Base-by-base conservation (phyloP, 768 basidiomycete genomes). In the Tricholoma saponaceum region DNA sequence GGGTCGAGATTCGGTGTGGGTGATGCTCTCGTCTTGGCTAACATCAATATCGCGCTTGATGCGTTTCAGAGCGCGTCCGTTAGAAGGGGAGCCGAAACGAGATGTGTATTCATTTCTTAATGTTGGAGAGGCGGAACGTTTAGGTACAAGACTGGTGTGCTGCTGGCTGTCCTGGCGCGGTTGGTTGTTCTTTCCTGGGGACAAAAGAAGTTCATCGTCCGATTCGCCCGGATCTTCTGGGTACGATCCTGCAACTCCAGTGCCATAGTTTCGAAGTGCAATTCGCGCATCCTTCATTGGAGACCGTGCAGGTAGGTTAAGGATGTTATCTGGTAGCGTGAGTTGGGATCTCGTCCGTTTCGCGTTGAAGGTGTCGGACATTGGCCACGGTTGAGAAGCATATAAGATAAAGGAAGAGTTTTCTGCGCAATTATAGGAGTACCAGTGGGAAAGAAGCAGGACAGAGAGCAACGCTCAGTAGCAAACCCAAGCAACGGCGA, bases 341-440 rank as follows among this genome's bases (percentile, higher is more conserved):
- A 80, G 70, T 64, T 83, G 82, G 47, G 83, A 85, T 64, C 83
- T 76, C 16, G 81, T 84, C 61, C 73, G 73, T 67, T 71, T 74
- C 54, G 70, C 69, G 39, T 65, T 50, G 54, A 70, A 54, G 32
- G 66, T 5, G 53, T 68, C 64, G 35, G 69, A 35, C 70, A 72
- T 74, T 51, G 58, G 54, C 25, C 33, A 39, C 52, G 33, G 57
- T 58, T 37, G 12, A 54, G 18, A 30, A 50, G 52, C 44, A 37
- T 18, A 43, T 41, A 53, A 26, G 35, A 20, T 44, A 37, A 28
- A 32, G 30, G 30, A 32, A 32, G 30, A 32, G 12, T 37, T 14
- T 37, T 13, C 14, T 37, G 35, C 6, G 35, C 46, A 41, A 41
- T 6, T 7, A 7, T 7, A 5, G 4, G 35, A 5, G 12, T 43